phyloP scores from a whole-genome alignment of 2,329 filamentous ascomycete species.

The Sporothrix brunneoviolacea region DNA sequence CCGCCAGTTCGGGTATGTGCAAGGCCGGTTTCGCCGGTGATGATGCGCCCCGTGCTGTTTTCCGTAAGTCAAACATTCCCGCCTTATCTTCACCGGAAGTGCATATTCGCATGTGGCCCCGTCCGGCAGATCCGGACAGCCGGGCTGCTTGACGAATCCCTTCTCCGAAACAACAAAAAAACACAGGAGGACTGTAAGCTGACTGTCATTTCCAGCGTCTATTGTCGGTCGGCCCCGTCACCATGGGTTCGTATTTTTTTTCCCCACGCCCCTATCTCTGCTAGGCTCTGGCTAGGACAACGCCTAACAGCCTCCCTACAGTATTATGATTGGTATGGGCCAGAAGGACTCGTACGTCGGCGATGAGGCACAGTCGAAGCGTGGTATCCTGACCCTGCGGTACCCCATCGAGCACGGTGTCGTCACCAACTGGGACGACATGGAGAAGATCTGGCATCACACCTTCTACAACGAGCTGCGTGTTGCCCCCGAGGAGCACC shows the following conservation, averaged over 20 bases:
- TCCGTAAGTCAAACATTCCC: slow-evolving; percentile 72
- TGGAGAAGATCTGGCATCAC: slow-evolving; percentile 99
- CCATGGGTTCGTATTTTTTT: slow-evolving; percentile 74
- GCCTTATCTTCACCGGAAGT: neutral
- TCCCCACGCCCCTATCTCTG: slow-evolving; percentile 7
- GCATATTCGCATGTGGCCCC: neutral
- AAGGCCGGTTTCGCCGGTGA: slow-evolving; percentile 99
- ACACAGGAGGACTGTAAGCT: neutral
- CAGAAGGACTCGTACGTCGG: slow-evolving; percentile 99
- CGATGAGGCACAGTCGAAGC: slow-evolving; percentile 99
- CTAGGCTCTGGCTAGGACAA: neutral
- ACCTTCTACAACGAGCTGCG: slow-evolving; percentile 99
- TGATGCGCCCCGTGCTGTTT: slow-evolving; percentile 98
- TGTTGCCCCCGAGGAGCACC: slow-evolving; percentile 99
- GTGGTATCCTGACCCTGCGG: slow-evolving; percentile 99
- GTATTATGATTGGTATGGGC: slow-evolving; percentile 99
- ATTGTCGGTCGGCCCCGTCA: slow-evolving; percentile 99
- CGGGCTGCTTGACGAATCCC: too few species aligned
- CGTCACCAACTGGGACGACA: slow-evolving; percentile 99
- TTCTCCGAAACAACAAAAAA: too few species aligned
- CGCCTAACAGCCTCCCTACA: slow-evolving; percentile 36
- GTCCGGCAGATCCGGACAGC: slow-evolving; percentile 10
- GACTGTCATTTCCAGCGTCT: slow-evolving; percentile 59
- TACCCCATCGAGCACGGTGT: slow-evolving; percentile 99
- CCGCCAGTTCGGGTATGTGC: slow-evolving; percentile 96